Base-by-base conservation (phyloP, 495 filamentous ascomycete genomes). In the Aspergillus bridgeri region DNA sequence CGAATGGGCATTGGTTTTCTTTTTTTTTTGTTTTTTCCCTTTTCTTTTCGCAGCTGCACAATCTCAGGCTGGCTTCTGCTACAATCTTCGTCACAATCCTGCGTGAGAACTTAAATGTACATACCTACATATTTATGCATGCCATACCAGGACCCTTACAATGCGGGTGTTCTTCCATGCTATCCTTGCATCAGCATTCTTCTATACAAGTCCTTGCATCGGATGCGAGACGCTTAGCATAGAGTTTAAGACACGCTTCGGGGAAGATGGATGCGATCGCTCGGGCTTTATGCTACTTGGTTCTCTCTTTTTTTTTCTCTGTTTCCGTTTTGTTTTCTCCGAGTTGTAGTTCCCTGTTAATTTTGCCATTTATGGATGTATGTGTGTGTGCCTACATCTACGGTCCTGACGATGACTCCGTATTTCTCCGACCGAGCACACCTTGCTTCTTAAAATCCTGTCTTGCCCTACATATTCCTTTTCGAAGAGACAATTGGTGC, bases 281-380 rank as follows among this genome's bases (percentile, higher is more conserved):
- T 50, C 2, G 17, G 6, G 13, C 15, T 27, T 22, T 22, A 54
- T 47, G 29, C 60, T 44, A 6, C 53, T 52, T 7, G 55, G 19
- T 42, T 38, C 2, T 51, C 38, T 48, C 48, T 17, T 48, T 8
- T 57, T 48, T 48, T 42, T 50, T 42, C 49, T 17, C 18, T 24
- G 51, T 46, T 60, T 25, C 46, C 29, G 49, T 33, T 53, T 60
- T 44, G 24, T 56, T 51, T 25, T 51, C 11, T 52, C 6, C 45
- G 29, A 47, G 42, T 8, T 6, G 13, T 27, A 27, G n/a, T n/a
- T n/a, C n/a, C n/a, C n/a, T n/a, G n/a, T n/a, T n/a, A n/a, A n/a
- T n/a, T n/a, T n/a, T n/a, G n/a, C n/a, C 46, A 49, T 46, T 56
- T 18, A n/a, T 9, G n/a, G 11, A 20, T 48, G 18, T 3, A 15